phyloP scores from a whole-genome alignment of 140 eudicot genomes.

The Anethum foeniculum region DNA sequence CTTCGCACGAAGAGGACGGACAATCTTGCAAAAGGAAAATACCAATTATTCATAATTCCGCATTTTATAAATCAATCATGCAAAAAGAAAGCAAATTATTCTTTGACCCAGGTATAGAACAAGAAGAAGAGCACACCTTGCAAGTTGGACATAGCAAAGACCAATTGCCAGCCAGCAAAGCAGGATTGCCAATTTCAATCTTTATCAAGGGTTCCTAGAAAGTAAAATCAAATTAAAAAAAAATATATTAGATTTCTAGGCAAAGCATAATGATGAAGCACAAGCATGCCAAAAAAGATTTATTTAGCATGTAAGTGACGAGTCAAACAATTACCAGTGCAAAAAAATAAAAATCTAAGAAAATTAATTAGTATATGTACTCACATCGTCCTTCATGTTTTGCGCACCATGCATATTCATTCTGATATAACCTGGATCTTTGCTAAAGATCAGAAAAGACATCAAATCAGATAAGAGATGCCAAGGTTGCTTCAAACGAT shows the following conservation, averaged over 20 bases:
- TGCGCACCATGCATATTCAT: slow-evolving; percentile 59
- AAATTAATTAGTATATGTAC: slow-evolving; percentile 20
- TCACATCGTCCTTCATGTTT: slow-evolving; percentile 83
- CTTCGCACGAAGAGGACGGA: slow-evolving; percentile 91
- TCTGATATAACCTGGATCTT: slow-evolving; percentile 92
- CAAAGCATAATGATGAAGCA: neutral
- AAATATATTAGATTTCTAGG: neutral
- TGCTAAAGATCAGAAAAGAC: slow-evolving; percentile 45
- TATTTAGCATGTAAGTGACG: neutral
- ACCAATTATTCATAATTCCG: neutral
- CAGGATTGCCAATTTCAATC: slow-evolving; percentile 71
- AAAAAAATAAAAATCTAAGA: neutral
- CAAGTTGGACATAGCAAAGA: slow-evolving; percentile 94
- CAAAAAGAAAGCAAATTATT: neutral
- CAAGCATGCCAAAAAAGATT: neutral
- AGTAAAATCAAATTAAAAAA: slow-evolving; percentile 1
- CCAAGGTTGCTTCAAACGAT: neutral
- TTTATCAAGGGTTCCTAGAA: slow-evolving; percentile 80
- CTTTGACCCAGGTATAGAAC: neutral
- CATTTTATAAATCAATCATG: slow-evolving; percentile 1
- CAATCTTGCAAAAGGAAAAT: slow-evolving; percentile 41
- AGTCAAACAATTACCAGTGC: neutral
- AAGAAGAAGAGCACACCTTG: slow-evolving; percentile 47
- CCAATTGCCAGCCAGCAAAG: slow-evolving; percentile 95
- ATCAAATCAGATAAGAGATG: slow-evolving; percentile 12